These are phyloP conservation scores for Golubevia sp. DNA, from an alignment of 1,284 basidiomycete genomes.

Conservation along the genomic window DNA sequence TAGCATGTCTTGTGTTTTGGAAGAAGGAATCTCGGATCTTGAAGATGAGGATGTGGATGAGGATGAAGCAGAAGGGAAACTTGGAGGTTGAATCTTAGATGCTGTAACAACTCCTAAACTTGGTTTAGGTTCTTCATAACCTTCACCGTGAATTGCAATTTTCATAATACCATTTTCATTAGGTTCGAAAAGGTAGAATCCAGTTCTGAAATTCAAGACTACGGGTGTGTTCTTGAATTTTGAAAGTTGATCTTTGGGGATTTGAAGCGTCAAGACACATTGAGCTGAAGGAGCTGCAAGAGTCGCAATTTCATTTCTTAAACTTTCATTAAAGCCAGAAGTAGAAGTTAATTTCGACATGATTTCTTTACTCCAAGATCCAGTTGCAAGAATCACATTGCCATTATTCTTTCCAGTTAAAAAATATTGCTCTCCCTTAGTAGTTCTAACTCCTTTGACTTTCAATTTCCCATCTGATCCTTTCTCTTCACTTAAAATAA, in stretches of 20 bases:
- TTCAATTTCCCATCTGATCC: not conserved
- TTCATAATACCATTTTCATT: slow-evolving; percentile 26
- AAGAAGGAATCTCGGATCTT: slow-evolving; percentile 14
- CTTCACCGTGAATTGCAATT: slow-evolving; percentile 41
- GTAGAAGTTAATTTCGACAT: slow-evolving; percentile 9
- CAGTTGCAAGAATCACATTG: slow-evolving; percentile 25
- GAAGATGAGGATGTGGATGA: not conserved
- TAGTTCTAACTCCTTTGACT: slow-evolving; percentile 24
- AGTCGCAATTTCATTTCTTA: too few relatives aligned
- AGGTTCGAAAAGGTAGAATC: slow-evolving; percentile 52
- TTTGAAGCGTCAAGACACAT: slow-evolving; percentile 32
- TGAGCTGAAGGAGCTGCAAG: slow-evolving; percentile 48
- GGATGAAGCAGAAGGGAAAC: not conserved
- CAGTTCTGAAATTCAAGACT: slow-evolving; percentile 38
- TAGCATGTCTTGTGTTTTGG: slow-evolving; percentile 19
- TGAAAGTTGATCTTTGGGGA: slow-evolving; percentile 18
- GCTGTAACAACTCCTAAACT: not conserved
- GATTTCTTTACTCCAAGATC: slow-evolving; percentile 34
- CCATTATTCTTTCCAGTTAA: slow-evolving; percentile 2
- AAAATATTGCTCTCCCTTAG: slow-evolving; percentile 20
- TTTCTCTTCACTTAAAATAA: slow-evolving; percentile 8
- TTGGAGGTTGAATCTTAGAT: not conserved
- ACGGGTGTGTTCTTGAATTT: slow-evolving; percentile 24
- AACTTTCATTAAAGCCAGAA: too few relatives aligned
- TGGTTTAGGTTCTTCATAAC: slow-evolving; percentile 22